Evolutionary conservation across 257 asterid species (phyloP).

Genomic region (Jacaranda copaia): DNA sequence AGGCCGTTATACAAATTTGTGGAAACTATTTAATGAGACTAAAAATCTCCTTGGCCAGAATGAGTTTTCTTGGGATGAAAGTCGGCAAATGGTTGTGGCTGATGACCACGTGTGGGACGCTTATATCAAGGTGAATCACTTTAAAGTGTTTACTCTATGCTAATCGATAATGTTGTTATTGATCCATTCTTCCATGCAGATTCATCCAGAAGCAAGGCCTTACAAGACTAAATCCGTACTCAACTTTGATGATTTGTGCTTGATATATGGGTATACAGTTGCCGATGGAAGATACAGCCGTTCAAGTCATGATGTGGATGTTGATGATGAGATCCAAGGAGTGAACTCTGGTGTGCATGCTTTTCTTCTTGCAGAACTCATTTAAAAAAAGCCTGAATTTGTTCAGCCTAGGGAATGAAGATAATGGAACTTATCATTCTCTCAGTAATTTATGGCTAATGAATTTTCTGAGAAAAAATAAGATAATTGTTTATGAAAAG

Average conservation of each 20-base stretch:
- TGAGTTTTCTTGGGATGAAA: conserved; percentile 56
- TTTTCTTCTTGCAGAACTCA: conserved; percentile 16
- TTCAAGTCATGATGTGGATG: conserved; percentile 55
- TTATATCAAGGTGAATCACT: conserved; percentile 46
- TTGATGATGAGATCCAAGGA: conserved; percentile 47
- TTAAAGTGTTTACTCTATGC: not conserved
- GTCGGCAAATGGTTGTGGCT: conserved; percentile 54
- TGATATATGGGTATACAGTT: conserved; percentile 48
- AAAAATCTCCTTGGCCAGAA: conserved; percentile 49
- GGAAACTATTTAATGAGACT: conserved; percentile 53
- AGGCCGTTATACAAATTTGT: conserved; percentile 53
- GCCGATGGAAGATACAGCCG: conserved; percentile 58
- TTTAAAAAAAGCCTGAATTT: not conserved
- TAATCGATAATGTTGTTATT: conserved; percentile 1
- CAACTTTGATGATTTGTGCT: conserved; percentile 52
- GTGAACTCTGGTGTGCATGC: conserved; percentile 35
- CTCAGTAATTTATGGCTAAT: not conserved
- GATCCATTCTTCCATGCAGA: conserved; percentile 36
- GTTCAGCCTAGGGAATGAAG: not conserved
- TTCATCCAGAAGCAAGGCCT: conserved; percentile 49
- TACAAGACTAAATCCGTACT: conserved; percentile 44
- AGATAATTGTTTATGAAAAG: not conserved
- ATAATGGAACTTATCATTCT: not conserved
- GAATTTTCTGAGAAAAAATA: not conserved
- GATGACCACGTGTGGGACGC: conserved; percentile 48